Conservation (phyloP, 2,329 filamentous ascomycete genomes). For the Botrytis medusae region DNA sequence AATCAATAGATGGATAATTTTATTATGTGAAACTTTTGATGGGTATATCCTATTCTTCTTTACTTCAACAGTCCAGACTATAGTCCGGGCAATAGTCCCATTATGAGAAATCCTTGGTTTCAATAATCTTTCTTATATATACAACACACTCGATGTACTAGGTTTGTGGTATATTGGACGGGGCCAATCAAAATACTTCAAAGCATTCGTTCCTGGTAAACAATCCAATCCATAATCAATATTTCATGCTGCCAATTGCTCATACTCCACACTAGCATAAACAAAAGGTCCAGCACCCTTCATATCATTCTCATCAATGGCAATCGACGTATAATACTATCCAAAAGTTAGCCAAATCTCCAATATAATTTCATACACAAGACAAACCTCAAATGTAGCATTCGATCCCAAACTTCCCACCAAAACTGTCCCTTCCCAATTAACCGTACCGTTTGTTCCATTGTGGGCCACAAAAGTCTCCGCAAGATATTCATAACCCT, state of each 20-base stretch:
- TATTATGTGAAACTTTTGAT: not conserved
- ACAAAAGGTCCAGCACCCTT: constrained; percentile 34
- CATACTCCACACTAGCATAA: constrained; percentile 32
- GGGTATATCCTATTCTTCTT: not conserved
- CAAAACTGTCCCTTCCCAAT: constrained; percentile 33
- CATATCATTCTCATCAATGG: constrained; percentile 30
- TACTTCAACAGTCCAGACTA: not conserved
- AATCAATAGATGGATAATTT: not conserved
- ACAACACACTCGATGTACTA: not conserved
- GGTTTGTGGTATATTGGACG: not conserved
- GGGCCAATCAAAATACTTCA: not conserved
- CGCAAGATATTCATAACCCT: constrained; percentile 29
- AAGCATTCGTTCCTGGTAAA: not conserved
- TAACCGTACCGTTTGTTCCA: constrained; percentile 25
- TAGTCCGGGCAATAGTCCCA: not conserved
- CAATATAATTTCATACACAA: not conserved
- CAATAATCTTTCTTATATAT: not conserved
- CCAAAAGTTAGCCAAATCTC: not conserved
- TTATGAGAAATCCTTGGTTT: not conserved
- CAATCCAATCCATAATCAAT: too few species aligned
- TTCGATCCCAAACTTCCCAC: constrained; percentile 31
- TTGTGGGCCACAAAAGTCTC: constrained; percentile 27
- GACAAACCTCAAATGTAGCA: constrained; percentile 31
- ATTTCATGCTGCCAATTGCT: constrained; percentile 3
- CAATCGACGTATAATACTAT: constrained; percentile 32